Percentiles rank a stretch among this genome's conserved stretches.
phyloP scores from a whole-genome alignment of 2,329 filamentous ascomycete genomes.

The Scytalidium lignicola region DNA sequence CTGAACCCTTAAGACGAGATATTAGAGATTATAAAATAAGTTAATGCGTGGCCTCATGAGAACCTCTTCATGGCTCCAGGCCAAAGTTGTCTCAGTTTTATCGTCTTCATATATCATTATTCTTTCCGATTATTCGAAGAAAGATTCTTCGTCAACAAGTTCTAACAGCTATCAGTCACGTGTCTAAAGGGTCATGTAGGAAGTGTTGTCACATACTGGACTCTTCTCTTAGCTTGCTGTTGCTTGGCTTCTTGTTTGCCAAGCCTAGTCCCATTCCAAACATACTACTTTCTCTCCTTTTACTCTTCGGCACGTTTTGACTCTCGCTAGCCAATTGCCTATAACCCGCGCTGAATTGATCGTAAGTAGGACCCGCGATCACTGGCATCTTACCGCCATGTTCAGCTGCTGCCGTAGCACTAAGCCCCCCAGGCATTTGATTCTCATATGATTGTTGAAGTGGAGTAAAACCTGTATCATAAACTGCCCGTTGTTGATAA shows the following conservation, averaged over 20 bases:
- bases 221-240: conserved; percentile 21
- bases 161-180: conserved; percentile 8
- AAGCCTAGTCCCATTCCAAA: conserved; percentile 45
- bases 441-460: conserved; percentile 43
- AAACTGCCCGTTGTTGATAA: conserved; percentile 24
- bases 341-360: conserved; percentile 32
- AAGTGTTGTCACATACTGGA: conserved; percentile 18
- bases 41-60: neutral
- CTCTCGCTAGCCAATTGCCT: conserved; percentile 20
- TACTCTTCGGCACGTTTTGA: conserved; percentile 29
- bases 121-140: conserved; percentile 22
- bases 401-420: conserved; percentile 26
- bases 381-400: conserved; percentile 21
- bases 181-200: conserved; percentile 5
- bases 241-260: conserved; percentile 23
- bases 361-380: conserved; percentile 28
- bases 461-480: conserved; percentile 47
- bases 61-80: conserved; percentile 16
- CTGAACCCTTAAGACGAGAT: neutral
- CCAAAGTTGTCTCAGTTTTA: conserved; percentile 16
- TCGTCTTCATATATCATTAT: neutral
- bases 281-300: conserved; percentile 56
- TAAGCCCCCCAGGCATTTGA: conserved; percentile 10
- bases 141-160: conserved; percentile 26
- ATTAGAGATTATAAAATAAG: neutral